A percentile compares a stretch with the other conserved stretches of the same genome.
Conservation (phyloP, 495 filamentous ascomycete genomes). For the Zalerion maritima region DNA sequence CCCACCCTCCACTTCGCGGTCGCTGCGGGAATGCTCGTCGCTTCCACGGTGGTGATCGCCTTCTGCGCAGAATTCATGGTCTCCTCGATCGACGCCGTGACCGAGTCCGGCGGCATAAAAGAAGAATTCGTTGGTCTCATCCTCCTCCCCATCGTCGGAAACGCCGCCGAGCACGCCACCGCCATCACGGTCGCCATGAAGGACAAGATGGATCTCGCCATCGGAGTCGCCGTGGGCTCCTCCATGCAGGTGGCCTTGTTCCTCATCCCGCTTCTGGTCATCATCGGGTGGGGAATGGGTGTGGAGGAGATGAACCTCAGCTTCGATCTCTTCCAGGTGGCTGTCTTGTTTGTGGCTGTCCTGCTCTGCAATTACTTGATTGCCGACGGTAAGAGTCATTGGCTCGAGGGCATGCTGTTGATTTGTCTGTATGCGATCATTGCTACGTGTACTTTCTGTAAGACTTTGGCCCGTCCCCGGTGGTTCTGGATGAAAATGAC, state of each 20-base stretch:
- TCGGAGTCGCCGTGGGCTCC: conserved; percentile 71
- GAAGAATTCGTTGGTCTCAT: conserved; percentile 75
- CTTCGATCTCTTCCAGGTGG: conserved; percentile 73
- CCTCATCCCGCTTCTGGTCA: conserved; percentile 60
- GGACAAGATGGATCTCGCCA: conserved; percentile 83
- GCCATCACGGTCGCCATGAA: conserved; percentile 76
- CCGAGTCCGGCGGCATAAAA: conserved; percentile 38
- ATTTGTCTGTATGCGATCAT: conserved; percentile 65
- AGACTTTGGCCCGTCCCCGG: too few species aligned
- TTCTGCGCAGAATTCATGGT: conserved; percentile 90
- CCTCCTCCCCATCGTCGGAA: conserved; percentile 77
- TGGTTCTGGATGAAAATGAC: too few species aligned
- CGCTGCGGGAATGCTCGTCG: conserved; percentile 53
- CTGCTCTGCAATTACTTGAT: conserved; percentile 77
- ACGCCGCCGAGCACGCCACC: conserved; percentile 78
- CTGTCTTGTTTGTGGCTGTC: conserved; percentile 62
- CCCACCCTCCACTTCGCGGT: conserved; percentile 56
- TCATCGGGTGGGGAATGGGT: conserved; percentile 71
- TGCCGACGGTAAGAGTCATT: conserved; percentile 44
- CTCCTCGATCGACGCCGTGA: conserved; percentile 57
- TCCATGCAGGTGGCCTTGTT: conserved; percentile 80
- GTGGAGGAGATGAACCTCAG: conserved; percentile 53
- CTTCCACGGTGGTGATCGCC: conserved; percentile 67
- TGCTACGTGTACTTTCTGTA: conserved; percentile 40
- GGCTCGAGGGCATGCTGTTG: conserved; percentile 63